A percentile compares a stretch with the other conserved stretches of the same genome.
These are phyloP conservation scores for Ascochyta koolunga DNA, from an alignment of 2,329 filamentous ascomycete genomes.

Conservation along the genomic window DNA sequence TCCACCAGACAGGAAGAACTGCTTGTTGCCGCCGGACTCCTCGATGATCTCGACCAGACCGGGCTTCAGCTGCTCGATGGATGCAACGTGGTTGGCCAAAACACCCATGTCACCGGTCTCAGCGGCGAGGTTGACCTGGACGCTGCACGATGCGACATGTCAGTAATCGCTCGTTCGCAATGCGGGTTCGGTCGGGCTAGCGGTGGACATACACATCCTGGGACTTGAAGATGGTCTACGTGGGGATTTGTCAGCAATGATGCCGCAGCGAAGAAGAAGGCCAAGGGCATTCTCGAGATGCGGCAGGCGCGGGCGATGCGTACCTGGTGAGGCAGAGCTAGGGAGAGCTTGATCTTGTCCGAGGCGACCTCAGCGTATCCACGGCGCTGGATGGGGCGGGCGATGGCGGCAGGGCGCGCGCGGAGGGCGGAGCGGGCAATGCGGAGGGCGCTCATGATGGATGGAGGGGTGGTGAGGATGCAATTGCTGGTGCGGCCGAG, in stretches of 20 bases:
- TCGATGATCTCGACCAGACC: conserved; percentile 94
- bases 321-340: conserved; percentile 98
- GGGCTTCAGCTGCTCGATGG: conserved; percentile 98
- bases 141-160: conserved; percentile 58
- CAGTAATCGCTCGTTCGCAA: conserved; percentile 36
- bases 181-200: conserved; percentile 34
- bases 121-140: conserved; percentile 98
- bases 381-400: conserved; percentile 80
- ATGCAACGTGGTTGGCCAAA: conserved; percentile 97
- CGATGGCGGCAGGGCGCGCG: conserved; percentile 75
- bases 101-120: conserved; percentile 99
- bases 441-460: conserved; percentile 89
- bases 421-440: conserved; percentile 88
- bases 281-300: conserved; percentile 5
- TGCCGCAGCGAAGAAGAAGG: neutral
- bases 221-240: conserved; percentile 71
- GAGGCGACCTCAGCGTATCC: conserved; percentile 72
- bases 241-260: conserved; percentile 32
- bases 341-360: conserved; percentile 88
- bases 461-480: conserved; percentile 44
- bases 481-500: conserved; percentile 45
- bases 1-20: conserved; percentile 98
- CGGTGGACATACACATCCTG: conserved; percentile 68
- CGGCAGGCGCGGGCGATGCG: conserved; percentile 46
- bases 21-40: conserved; percentile 88